Conservation (phyloP, 2,329 filamentous ascomycete genomes). For the Chrysoporthe cubensis region DNA sequence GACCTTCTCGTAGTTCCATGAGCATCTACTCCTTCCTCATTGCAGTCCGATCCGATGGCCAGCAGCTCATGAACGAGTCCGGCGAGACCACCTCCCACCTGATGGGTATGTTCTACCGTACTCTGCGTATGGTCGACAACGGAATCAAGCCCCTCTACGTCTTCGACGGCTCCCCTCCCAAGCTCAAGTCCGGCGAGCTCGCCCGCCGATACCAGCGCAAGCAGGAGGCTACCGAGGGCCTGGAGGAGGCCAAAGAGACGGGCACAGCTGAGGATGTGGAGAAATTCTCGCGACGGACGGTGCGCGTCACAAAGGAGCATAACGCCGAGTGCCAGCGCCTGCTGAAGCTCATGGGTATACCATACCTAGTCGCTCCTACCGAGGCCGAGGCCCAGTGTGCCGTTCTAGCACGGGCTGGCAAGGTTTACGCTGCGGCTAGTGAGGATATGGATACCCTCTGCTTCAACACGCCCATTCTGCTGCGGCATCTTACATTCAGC, state of each 20-base stretch:
- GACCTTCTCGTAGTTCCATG: conserved; percentile 71
- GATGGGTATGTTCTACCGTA: conserved; percentile 99
- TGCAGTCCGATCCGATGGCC: conserved; percentile 93
- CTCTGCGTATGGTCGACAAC: conserved; percentile 96
- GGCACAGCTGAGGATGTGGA: conserved; percentile 97
- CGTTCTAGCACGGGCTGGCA: conserved; percentile 82
- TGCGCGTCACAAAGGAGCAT: conserved; percentile 94
- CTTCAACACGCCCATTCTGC: conserved; percentile 87
- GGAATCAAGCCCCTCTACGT: conserved; percentile 98
- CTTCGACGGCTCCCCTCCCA: conserved; percentile 95
- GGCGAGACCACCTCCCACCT: conserved; percentile 97
- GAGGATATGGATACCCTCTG: conserved; percentile 99
- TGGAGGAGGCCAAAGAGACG: conserved; percentile 96
- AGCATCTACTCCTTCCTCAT: conserved; percentile 99
- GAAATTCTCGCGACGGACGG: conserved; percentile 92
- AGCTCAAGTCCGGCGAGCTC: conserved; percentile 95
- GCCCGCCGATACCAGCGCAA: conserved; percentile 97
- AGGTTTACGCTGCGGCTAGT: conserved; percentile 94
- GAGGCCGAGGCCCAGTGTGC: conserved; percentile 98
- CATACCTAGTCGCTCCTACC: conserved; percentile 92
- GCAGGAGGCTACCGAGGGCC: conserved; percentile 83
- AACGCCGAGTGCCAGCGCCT: conserved; percentile 92
- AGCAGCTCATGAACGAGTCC: conserved; percentile 92
- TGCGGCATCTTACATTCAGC: conserved; percentile 93
- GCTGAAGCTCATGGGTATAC: conserved; percentile 93